Percentiles rank a stretch among this genome's conserved stretches.
Evolutionary conservation across 768 basidiomycete genomes (phyloP).

Genomic region (Crucibulum laeve): DNA sequence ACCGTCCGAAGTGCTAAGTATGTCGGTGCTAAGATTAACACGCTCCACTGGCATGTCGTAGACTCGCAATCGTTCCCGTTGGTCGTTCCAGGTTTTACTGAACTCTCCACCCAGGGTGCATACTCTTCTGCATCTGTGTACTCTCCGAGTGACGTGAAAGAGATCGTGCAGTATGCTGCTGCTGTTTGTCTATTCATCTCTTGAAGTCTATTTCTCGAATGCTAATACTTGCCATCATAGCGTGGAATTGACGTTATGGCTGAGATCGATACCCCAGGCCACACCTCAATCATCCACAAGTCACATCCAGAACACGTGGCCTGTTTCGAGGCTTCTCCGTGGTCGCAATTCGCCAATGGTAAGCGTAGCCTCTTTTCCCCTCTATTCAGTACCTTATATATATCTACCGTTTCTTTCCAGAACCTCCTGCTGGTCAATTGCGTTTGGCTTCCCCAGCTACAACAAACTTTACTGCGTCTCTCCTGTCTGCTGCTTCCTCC

Average conservation of each 20-base stretch:
- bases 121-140: conserved; percentile 59
- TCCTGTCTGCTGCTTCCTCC: conserved; percentile 49
- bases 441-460: conserved; percentile 60
- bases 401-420: conserved; percentile 19
- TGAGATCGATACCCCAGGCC: conserved; percentile 85
- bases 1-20: not conserved
- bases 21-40: conserved; percentile 46
- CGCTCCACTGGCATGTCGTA: conserved; percentile 82
- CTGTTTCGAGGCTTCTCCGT: conserved; percentile 56
- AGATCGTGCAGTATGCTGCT: conserved; percentile 65
- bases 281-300: conserved; percentile 64
- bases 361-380: not conserved
- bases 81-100: conserved; percentile 52
- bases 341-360: conserved; percentile 57
- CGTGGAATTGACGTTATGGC: conserved; percentile 71
- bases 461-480: conserved; percentile 50
- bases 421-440: conserved; percentile 84
- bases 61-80: conserved; percentile 84
- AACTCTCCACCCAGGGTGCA: conserved; percentile 59
- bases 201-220: not conserved
- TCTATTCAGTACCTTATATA: not conserved
- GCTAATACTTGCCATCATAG: conserved; percentile 22
- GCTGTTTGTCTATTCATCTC: conserved; percentile 39
- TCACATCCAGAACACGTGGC: conserved; percentile 75
- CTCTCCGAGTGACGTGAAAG: conserved; percentile 46